Conservation (phyloP, 2,329 filamentous ascomycete species). For the Aureobasidium uvarum region DNA sequence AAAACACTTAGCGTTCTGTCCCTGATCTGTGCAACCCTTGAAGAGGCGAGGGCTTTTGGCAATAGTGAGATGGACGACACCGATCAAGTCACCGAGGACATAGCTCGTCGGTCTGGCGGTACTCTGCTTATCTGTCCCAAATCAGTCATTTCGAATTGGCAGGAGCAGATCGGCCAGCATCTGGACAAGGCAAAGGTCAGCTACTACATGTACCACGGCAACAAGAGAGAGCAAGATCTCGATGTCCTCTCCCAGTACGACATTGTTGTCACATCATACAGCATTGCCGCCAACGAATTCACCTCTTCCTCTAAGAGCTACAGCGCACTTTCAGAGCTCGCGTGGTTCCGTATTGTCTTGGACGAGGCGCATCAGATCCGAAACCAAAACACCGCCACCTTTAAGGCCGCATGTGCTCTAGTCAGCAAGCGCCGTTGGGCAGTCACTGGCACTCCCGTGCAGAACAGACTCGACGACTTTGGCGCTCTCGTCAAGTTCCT, state of each 20-base stretch:
- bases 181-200: slow-evolving; percentile 62
- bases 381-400: slow-evolving; percentile 75
- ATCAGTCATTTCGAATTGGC: slow-evolving; percentile 92
- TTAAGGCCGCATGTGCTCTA: slow-evolving; percentile 78
- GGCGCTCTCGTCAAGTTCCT: slow-evolving; percentile 84
- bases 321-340: slow-evolving; percentile 69
- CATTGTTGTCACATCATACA: slow-evolving; percentile 89
- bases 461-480: slow-evolving; percentile 89
- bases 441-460: slow-evolving; percentile 93
- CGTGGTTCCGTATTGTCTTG: slow-evolving; percentile 90
- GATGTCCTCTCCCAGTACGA: slow-evolving; percentile 70
- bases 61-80: slow-evolving; percentile 44
- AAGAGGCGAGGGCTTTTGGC: slow-evolving; percentile 63
- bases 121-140: slow-evolving; percentile 87
- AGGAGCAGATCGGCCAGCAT: slow-evolving; percentile 84
- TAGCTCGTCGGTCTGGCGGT: slow-evolving; percentile 68
- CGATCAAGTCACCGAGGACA: slow-evolving; percentile 37
- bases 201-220: slow-evolving; percentile 84
- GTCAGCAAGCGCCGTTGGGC: slow-evolving; percentile 85
- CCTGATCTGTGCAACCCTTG: slow-evolving; percentile 65
- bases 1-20: slow-evolving; percentile 74
- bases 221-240: slow-evolving; percentile 67
- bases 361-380: slow-evolving; percentile 96
- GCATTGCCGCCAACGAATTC: slow-evolving; percentile 74
- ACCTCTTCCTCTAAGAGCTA: slow-evolving; percentile 43